These are phyloP conservation scores for Fusarium pseudonygamai DNA, from an alignment of 2,329 filamentous ascomycete species.

Conservation along the genomic window DNA sequence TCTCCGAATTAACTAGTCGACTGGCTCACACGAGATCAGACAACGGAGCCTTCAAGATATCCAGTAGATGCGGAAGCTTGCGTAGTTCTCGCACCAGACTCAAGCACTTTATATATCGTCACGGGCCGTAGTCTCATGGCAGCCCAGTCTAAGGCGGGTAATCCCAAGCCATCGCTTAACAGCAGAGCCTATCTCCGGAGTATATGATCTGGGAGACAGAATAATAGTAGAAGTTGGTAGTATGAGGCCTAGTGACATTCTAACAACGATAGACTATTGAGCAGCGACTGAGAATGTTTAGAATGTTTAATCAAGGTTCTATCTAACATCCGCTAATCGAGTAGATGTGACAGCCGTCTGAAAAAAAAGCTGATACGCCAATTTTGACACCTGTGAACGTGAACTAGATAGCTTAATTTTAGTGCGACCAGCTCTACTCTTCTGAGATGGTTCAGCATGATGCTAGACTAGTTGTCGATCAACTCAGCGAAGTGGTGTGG, in stretches of 20 bases:
- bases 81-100: neutral
- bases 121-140: neutral
- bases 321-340: neutral
- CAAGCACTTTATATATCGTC: neutral
- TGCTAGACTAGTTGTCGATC: conserved; percentile 18
- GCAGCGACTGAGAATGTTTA: neutral
- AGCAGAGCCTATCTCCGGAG: neutral
- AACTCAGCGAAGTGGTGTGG: conserved; percentile 8
- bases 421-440: neutral
- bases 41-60: neutral
- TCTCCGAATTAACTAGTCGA: neutral
- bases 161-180: neutral
- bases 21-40: neutral
- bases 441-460: neutral
- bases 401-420: neutral
- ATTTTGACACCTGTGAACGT: neutral
- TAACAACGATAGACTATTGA: neutral
- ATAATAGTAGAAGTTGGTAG: neutral
- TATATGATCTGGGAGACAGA: neutral
- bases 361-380: neutral
- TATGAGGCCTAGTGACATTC: neutral
- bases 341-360: neutral
- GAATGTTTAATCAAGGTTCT: neutral
- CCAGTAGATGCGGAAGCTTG: neutral
- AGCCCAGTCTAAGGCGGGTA: neutral